These are phyloP conservation scores for Trichoderma gracile DNA, from an alignment of 2,329 filamentous ascomycete species.

Conservation along the genomic window DNA sequence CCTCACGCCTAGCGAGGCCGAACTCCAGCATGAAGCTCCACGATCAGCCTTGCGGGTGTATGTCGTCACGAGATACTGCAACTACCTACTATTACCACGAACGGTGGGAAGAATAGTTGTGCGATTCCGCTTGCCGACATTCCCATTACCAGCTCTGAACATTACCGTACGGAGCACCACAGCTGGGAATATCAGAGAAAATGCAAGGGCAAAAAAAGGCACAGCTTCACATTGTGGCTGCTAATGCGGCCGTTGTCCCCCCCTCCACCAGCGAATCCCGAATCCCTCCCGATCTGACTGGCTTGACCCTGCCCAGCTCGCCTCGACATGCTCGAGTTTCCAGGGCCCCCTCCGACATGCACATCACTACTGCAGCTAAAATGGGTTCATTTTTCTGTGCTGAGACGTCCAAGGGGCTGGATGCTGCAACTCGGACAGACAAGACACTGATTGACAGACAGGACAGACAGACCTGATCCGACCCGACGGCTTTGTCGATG, in stretches of 20 bases:
- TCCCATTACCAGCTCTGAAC: too few relatives aligned
- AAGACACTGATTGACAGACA: too few relatives aligned
- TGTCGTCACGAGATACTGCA: too few relatives aligned
- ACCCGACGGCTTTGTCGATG: too few relatives aligned
- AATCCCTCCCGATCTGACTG: constrained; percentile 18
- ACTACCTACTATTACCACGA: too few relatives aligned
- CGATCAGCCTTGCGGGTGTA: neutral
- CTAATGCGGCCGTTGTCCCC: constrained; percentile 9
- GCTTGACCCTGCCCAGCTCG: constrained; percentile 13
- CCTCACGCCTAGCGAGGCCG: neutral
- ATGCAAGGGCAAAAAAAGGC: too few relatives aligned
- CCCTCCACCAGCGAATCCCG: neutral
- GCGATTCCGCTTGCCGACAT: too few relatives aligned
- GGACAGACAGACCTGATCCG: neutral
- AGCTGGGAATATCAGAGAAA: too few relatives aligned
- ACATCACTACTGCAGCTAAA: constrained; percentile 27
- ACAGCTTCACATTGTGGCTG: neutral
- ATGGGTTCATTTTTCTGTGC: neutral
- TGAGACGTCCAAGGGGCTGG: constrained; percentile 1
- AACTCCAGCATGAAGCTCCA: constrained; percentile 11
- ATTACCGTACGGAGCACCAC: too few relatives aligned
- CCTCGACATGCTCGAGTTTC: neutral
- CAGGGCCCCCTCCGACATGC: constrained; percentile 8
- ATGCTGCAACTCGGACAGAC: neutral
- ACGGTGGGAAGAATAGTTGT: too few relatives aligned